Evolutionary conservation across 2,329 filamentous ascomycete species (phyloP).

Genomic region (Beauveria australis): DNA sequence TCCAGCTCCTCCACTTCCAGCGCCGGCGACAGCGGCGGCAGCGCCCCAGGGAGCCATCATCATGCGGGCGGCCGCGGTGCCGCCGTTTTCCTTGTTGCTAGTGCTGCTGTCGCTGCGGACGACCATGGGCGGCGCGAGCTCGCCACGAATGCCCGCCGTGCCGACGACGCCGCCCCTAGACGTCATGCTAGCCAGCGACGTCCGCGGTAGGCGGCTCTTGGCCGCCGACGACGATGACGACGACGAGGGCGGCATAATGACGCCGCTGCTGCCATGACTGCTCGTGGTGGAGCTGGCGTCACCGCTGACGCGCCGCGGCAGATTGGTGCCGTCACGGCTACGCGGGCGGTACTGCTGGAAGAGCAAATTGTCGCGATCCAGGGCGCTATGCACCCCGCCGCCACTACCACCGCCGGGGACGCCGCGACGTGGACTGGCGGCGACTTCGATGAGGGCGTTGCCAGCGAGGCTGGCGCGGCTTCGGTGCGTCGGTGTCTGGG

Average conservation of each 20-base stretch:
- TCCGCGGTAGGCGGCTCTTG: slow-evolving; percentile 33
- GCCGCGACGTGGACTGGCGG: slow-evolving; percentile 37
- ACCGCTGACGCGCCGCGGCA: slow-evolving; percentile 36
- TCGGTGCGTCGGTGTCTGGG: slow-evolving; percentile 43
- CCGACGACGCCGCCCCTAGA: slow-evolving; percentile 16
- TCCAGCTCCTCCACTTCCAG: neutral
- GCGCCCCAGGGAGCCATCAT: slow-evolving; percentile 11
- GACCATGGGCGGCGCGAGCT: slow-evolving; percentile 22
- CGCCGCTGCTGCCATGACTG: slow-evolving; percentile 13
- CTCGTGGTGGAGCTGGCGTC: slow-evolving; percentile 24
- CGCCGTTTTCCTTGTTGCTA: slow-evolving; percentile 32
- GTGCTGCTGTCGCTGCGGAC: slow-evolving; percentile 31
- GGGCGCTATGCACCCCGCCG: slow-evolving; percentile 13
- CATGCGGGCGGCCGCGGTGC: slow-evolving; percentile 8
- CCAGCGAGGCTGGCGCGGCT: slow-evolving; percentile 27
- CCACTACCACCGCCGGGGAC: slow-evolving; percentile 36
- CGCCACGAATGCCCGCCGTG: slow-evolving; percentile 16
- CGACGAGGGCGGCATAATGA: neutral
- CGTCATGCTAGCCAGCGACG: slow-evolving; percentile 23
- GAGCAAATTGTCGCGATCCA: slow-evolving; percentile 5
- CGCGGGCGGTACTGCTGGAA: slow-evolving; percentile 32
- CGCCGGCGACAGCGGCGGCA: slow-evolving; percentile 14
- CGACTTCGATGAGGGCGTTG: slow-evolving; percentile 44
- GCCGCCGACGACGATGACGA: slow-evolving; percentile 6
- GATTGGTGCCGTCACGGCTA: slow-evolving; percentile 34